Conservation (phyloP, 1,284 basidiomycete genomes). For the Lignosus rhinocerotis region DNA sequence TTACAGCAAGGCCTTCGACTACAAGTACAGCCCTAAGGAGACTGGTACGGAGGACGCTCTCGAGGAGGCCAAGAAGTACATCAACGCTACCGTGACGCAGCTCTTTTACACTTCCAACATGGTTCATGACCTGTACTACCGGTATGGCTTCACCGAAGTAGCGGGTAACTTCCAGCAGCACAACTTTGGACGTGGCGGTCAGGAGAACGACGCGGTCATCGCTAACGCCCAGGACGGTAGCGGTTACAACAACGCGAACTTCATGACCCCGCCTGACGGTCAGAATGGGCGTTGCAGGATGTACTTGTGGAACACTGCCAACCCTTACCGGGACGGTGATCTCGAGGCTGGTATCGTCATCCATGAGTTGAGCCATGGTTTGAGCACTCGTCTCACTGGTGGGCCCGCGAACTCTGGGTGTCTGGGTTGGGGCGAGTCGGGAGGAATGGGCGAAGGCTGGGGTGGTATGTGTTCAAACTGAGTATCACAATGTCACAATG, state of each 20-base stretch:
- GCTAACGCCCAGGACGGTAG: slow-evolving; percentile 94
- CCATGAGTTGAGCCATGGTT: slow-evolving; percentile 86
- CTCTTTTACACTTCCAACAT: slow-evolving; percentile 93
- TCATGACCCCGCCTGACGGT: slow-evolving; percentile 77
- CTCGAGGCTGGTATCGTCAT: slow-evolving; percentile 94
- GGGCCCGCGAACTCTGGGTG: slow-evolving; percentile 92
- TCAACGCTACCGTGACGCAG: slow-evolving; percentile 86
- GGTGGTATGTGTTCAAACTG: slow-evolving; percentile 50
- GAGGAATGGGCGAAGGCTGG: slow-evolving; percentile 97
- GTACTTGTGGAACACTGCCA: slow-evolving; percentile 93
- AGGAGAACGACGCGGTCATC: slow-evolving; percentile 87
- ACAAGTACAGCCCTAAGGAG: slow-evolving; percentile 58
- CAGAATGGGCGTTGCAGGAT: slow-evolving; percentile 91
- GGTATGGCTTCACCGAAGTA: slow-evolving; percentile 84
- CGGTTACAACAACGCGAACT: slow-evolving; percentile 89
- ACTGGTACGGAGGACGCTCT: slow-evolving; percentile 53
- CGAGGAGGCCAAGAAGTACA: slow-evolving; percentile 74
- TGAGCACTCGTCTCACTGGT: slow-evolving; percentile 92
- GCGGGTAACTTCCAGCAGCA: slow-evolving; percentile 97
- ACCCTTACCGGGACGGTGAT: slow-evolving; percentile 92
- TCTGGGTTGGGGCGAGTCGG: slow-evolving; percentile 93
- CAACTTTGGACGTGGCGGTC: slow-evolving; percentile 91
- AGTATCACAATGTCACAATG: neutral
- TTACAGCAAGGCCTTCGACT: slow-evolving; percentile 62
- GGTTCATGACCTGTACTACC: slow-evolving; percentile 76